Conservation (phyloP, 2,329 filamentous ascomycete species). For the Beauveria australis region DNA sequence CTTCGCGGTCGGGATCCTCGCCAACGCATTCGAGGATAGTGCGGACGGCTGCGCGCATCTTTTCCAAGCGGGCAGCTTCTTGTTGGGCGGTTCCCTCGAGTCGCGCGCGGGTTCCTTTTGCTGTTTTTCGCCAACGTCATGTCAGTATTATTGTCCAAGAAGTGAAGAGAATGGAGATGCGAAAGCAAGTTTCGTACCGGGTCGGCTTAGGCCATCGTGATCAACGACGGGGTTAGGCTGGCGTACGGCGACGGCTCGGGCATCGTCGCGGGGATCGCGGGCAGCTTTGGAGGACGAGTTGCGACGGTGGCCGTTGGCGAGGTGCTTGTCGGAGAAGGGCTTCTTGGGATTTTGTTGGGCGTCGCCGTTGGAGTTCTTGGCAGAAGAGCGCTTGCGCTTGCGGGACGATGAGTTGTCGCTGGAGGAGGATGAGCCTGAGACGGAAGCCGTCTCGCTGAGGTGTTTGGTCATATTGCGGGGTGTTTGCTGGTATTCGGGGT, state of each 20-base stretch:
- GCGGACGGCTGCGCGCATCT: conserved; percentile 53
- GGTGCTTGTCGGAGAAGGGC: conserved; percentile 18
- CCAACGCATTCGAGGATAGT: conserved; percentile 62
- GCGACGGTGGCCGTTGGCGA: conserved; percentile 30
- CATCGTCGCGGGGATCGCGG: conserved; percentile 51
- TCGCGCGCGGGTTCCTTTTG: conserved; percentile 55
- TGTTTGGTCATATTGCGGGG: conserved; percentile 6
- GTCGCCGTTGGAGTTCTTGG: conserved; percentile 18
- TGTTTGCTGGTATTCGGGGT: background rate
- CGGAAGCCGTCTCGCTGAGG: conserved; percentile 18
- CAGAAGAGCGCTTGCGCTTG: conserved; percentile 19
- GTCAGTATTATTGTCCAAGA: too few species aligned
- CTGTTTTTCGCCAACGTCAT: conserved; percentile 24
- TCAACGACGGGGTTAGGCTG: conserved; percentile 52
- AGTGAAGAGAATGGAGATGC: background rate
- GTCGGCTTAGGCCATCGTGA: conserved; percentile 52
- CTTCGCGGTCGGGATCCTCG: conserved; percentile 58
- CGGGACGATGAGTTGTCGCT: conserved; percentile 21
- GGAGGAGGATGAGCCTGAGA: conserved; percentile 22
- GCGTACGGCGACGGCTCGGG: conserved; percentile 36
- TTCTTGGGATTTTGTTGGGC: conserved; percentile 13
- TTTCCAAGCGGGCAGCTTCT: conserved; percentile 43
- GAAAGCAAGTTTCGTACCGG: conserved; percentile 34
- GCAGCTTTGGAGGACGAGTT: conserved; percentile 52
- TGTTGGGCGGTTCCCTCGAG: conserved; percentile 43